A percentile compares a stretch with the other conserved stretches of the same genome.
These are phyloP conservation scores for Yarrowia sp. DNA, from an alignment of 805 yeast genomes.

Conservation along the genomic window DNA sequence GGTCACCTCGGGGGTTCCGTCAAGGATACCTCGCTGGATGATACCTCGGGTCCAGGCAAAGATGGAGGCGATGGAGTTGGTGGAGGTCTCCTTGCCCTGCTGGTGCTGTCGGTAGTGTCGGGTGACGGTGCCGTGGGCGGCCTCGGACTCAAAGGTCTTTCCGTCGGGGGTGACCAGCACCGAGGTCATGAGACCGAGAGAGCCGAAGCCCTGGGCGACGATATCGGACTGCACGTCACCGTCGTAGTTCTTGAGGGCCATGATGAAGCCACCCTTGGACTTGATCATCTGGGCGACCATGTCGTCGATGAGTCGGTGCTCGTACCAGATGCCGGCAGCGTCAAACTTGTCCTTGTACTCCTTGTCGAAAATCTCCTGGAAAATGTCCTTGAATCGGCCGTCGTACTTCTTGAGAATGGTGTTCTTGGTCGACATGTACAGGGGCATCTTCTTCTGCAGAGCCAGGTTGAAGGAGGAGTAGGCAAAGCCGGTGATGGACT, in stretches of 20 bases:
- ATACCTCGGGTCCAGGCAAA: conserved; percentile 97
- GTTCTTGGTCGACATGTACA: conserved; percentile 91
- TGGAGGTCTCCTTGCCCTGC: conserved; percentile 95
- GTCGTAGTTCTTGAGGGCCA: conserved; percentile 97
- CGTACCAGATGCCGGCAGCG: conserved; percentile 87
- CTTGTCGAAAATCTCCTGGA: conserved; percentile 76
- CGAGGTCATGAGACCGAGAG: conserved; percentile 96
- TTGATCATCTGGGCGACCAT: conserved; percentile 99
- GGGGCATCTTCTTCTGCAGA: conserved; percentile 73
- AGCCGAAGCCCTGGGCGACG: conserved; percentile 98
- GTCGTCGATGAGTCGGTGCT: conserved; percentile 95
- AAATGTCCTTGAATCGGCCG: conserved; percentile 93
- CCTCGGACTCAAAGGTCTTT: conserved; percentile 92
- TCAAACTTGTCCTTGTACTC: conserved; percentile 78
- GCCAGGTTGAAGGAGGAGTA: conserved; percentile 90
- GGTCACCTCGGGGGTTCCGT: conserved; percentile 82
- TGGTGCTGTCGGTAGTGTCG: conserved; percentile 96
- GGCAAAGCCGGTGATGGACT: conserved; percentile 91
- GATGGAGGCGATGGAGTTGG: conserved; percentile 96
- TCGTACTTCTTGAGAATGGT: conserved; percentile 93
- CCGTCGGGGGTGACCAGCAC: conserved; percentile 98
- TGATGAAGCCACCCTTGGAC: conserved; percentile 91
- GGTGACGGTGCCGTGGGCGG: conserved; percentile 99
- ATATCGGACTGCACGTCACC: conserved; percentile 97
- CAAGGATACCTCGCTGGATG: conserved; percentile 89